Evolutionary conservation across 768 basidiomycete species (phyloP).

Genomic region (Suillus decipiens): DNA sequence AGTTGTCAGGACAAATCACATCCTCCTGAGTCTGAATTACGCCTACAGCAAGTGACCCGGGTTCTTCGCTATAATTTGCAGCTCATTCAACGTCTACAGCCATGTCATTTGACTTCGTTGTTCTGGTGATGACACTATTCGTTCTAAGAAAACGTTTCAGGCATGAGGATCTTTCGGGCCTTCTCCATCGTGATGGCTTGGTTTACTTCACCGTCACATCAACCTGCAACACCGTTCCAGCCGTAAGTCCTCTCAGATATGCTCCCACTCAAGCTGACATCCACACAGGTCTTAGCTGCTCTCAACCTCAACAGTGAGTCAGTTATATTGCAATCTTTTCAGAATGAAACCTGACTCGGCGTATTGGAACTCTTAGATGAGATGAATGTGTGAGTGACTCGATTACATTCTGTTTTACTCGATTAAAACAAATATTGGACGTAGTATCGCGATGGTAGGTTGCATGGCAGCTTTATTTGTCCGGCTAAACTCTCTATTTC

Average conservation of each 20-base stretch:
- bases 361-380: conserved; percentile 37
- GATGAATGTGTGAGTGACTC: conserved; percentile 60
- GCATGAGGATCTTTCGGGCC: conserved; percentile 63
- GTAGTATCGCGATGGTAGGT: conserved; percentile 54
- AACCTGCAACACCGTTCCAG: conserved; percentile 65
- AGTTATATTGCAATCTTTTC: background rate
- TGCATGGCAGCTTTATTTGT: conserved; percentile 16
- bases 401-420: background rate
- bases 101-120: conserved; percentile 68
- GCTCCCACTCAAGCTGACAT: background rate
- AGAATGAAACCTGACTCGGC: conserved; percentile 12
- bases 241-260: conserved; percentile 44
- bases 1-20: conserved; percentile 53
- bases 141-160: conserved; percentile 47
- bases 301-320: conserved; percentile 60
- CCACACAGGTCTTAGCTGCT: conserved; percentile 52
- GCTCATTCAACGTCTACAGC: conserved; percentile 39
- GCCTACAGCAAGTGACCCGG: conserved; percentile 60
- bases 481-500: conserved; percentile 2
- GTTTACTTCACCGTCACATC: conserved; percentile 70
- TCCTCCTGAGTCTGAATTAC: conserved; percentile 63
- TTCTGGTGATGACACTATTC: conserved; percentile 55
- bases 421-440: background rate
- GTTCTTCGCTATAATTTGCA: conserved; percentile 1
- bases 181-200: conserved; percentile 74